Base-by-base conservation (phyloP, 352 stramenopile species). In the Pythium rhizo-oryzae region DNA sequence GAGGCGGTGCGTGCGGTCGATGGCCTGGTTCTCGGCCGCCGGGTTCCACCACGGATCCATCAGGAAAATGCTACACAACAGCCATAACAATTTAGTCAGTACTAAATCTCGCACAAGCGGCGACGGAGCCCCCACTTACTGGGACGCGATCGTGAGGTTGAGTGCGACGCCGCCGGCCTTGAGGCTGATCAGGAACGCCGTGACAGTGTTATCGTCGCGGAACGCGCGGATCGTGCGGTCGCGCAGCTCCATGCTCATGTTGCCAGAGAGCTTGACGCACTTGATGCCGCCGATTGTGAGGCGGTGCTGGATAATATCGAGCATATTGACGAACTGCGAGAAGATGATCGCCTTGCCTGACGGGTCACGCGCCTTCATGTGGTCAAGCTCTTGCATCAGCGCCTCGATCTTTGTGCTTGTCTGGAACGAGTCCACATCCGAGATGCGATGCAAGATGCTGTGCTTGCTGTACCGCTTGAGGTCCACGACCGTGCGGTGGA, bases 41-140 rank as follows among this genome's bases (percentile, higher is more conserved):
- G 97, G 96, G 73, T 99, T 99, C 97, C 97, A 99, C 97, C 97
- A 99, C 28, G 97, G 97, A 74, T 99, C 94, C 92, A 98, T 97
- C 24, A 98, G 62, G 71, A 98, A 99, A 59, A 99, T 98, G 70
- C 87, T 94, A 23, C 15, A 76, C 25, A 63, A n/a, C 6, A 47
- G 21, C 1, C 35, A 41, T 1, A 11, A 41, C 12, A 41, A 41
- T 1, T 8, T 21, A 16, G 18, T 21, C 12, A 47, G 15, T n/a
- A 12, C 7, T 7, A 41, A 13, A 41, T 41, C 35, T 41, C n/a
- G n/a, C n/a, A n/a, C n/a, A n/a, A n/a, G n/a, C 35, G 35, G 35
- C 35, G 35, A 7, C 7, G 35, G 35, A 41, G 12, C n/a, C n/a
- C n/a, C n/a, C 12, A 41, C 35, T 47, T 84, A 94, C 87, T 99